A percentile compares a stretch with the other conserved stretches of the same genome.
Evolutionary conservation across 805 yeast genomes (phyloP).

Genomic region (Sugiyamaella valdiviana): DNA sequence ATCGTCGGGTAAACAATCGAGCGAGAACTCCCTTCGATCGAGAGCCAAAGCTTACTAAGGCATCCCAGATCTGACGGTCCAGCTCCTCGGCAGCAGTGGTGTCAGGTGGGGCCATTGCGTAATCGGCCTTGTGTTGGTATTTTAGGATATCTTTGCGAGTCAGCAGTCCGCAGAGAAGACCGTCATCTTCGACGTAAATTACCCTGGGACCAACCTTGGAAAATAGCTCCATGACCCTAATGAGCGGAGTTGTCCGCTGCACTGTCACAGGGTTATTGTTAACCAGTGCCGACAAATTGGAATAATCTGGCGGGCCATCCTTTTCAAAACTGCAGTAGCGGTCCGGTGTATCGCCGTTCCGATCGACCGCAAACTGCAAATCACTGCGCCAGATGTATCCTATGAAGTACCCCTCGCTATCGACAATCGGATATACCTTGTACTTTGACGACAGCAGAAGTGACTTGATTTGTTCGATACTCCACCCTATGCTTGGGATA

Average conservation of each 20-base stretch:
- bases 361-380: constrained; percentile 18
- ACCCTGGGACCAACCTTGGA: constrained; percentile 73
- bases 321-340: constrained; percentile 7
- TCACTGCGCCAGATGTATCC: constrained; percentile 32
- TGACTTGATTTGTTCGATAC: constrained; percentile 20
- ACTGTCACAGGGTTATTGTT: constrained; percentile 56
- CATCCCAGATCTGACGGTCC: constrained; percentile 19
- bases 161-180: constrained; percentile 57
- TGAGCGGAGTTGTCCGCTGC: constrained; percentile 47
- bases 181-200: constrained; percentile 61
- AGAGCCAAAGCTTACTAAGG: constrained; percentile 9
- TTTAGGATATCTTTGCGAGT: constrained; percentile 78
- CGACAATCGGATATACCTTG: constrained; percentile 36
- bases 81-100: constrained; percentile 18
- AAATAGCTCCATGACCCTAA: constrained; percentile 60
- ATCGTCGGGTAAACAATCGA: neutral
- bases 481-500: constrained; percentile 18
- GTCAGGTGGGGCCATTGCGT: constrained; percentile 6
- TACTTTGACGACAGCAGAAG: constrained; percentile 21
- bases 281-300: constrained; percentile 15
- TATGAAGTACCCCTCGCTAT: constrained; percentile 24
- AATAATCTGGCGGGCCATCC: constrained; percentile 7
- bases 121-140: constrained; percentile 30
- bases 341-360: constrained; percentile 8
- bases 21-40: neutral